Percentiles rank a stretch among this genome's conserved stretches.
phyloP scores from a whole-genome alignment of 1,284 basidiomycete genomes.

The Austroboletus niveus region DNA sequence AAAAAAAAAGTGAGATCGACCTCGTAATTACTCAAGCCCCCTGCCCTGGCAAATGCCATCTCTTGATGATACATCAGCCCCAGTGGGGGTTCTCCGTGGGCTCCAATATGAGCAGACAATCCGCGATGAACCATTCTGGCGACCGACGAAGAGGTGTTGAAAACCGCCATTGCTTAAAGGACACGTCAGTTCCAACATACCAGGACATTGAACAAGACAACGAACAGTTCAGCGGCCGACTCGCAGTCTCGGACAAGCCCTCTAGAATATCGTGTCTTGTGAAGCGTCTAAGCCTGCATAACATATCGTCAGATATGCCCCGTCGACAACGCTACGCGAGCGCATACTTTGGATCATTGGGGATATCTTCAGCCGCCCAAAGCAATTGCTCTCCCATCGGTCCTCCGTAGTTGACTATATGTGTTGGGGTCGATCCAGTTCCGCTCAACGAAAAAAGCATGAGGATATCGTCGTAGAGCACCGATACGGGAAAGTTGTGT shows the following conservation, averaged over 20 bases:
- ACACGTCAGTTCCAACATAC: slow-evolving; percentile 4
- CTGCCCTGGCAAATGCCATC: slow-evolving; percentile 59
- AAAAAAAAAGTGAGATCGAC: slow-evolving; percentile 22
- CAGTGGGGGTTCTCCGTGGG: slow-evolving; percentile 72
- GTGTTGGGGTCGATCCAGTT: slow-evolving; percentile 70
- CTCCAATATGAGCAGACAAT: slow-evolving; percentile 64
- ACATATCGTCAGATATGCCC: not conserved
- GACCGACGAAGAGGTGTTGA: slow-evolving; percentile 65
- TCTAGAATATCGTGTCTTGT: slow-evolving; percentile 65
- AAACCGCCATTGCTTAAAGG: slow-evolving; percentile 55
- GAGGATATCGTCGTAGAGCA: slow-evolving; percentile 65
- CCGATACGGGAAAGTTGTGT: slow-evolving; percentile 62
- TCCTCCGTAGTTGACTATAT: slow-evolving; percentile 73
- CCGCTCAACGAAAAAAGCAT: slow-evolving; percentile 62
- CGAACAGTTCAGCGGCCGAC: slow-evolving; percentile 58
- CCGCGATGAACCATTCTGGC: slow-evolving; percentile 63
- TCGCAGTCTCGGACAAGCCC: slow-evolving; percentile 55
- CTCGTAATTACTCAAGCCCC: slow-evolving; percentile 54
- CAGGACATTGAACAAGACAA: slow-evolving; percentile 4
- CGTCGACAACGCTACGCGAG: not conserved
- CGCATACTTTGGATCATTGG: slow-evolving; percentile 62
- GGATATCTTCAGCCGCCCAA: slow-evolving; percentile 63
- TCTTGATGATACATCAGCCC: slow-evolving; percentile 75
- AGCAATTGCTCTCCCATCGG: slow-evolving; percentile 62
- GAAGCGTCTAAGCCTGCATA: slow-evolving; percentile 55